Evolutionary conservation across 139 green algal genomes (phyloP), one percentile per base, ranked within the genome.

Genomic region (Chlorella sorokiniana): DNA sequence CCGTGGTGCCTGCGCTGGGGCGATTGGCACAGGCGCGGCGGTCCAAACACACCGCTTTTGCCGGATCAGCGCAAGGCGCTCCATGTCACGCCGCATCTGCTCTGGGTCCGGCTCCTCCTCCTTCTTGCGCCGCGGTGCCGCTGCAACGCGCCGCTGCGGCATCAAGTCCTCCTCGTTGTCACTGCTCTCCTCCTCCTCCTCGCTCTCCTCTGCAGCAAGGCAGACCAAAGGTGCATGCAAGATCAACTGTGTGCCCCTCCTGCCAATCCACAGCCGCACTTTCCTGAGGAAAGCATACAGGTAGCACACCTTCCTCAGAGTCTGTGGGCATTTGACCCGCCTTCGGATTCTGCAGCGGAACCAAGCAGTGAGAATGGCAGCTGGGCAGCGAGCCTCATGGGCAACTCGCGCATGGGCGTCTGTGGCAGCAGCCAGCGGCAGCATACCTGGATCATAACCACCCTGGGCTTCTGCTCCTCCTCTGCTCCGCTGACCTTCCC

Each of bases 31-130:
- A 33, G 10, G 31, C 16, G 4, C 35, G 35, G 9, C 35, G 45
- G 0, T 18, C 22, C 0, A 4, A 38, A 40, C n/a, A 35, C 82
- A 93, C 90, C 92, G 84, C 83, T 92, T 94, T 68, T 94, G 82
- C 68, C 86, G 84, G 56, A 95, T 93, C 20, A 96, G 62, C 82
- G 90, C 79, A 76, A 96, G 79, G 1, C 93, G 83, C 85, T 95
- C 93, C 76, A 96, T 88, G 70, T 96, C 93, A 48, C 87, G 89
- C 41, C 72, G 63, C 22, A 94, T 88, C 67, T 94, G 86, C 81
- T 89, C 91, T 16, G 90, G 89, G 48, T 90, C 83, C 1, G 83
- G 71, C 42, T 89, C 86, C 52, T 94, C 91, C 45, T 85, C 88
- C 23, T 80, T 70, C 63, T 88, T 85, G 38, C 83, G 79, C 51